These are phyloP conservation scores for Aristolochia contorta DNA, from an alignment of 164 flowering plant genomes.

Conservation along the genomic window DNA sequence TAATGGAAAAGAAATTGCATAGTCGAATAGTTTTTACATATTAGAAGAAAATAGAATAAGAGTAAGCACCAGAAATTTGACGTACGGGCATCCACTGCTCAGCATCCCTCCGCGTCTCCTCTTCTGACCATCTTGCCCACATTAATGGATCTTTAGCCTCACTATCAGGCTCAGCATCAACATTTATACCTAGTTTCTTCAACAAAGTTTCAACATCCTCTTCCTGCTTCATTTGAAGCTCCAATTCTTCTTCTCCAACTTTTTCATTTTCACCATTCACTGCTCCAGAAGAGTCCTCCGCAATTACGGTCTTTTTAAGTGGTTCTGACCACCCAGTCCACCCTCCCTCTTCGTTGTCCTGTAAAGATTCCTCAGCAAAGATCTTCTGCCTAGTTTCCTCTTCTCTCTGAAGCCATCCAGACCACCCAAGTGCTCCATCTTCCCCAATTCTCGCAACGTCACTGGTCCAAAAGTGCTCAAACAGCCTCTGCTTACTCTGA, in stretches of 20 bases:
- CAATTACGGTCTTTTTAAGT: constrained; percentile 20
- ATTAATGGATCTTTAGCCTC: constrained; percentile 57
- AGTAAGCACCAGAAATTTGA: constrained; percentile 39
- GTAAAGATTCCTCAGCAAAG: constrained; percentile 30
- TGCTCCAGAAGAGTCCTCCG: constrained; percentile 5
- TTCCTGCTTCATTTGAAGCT: constrained; percentile 28
- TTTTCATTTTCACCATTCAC: constrained; percentile 23
- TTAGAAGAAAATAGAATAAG: constrained; percentile 1
- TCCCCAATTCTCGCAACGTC: constrained; percentile 84
- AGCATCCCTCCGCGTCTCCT: constrained; percentile 55
- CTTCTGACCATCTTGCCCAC: constrained; percentile 86
- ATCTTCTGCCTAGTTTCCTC: constrained; percentile 68
- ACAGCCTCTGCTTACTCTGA: constrained; percentile 71
- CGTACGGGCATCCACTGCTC: constrained; percentile 90
- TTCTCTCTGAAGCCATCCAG: constrained; percentile 81
- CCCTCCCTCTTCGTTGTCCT: constrained; percentile 60
- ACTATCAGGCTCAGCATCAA: constrained; percentile 41
- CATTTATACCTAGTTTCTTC: constrained; percentile 69
- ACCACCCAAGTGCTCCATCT: constrained; percentile 94
- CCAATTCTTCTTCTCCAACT: constrained; percentile 38
- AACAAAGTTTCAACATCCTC: constrained; percentile 62
- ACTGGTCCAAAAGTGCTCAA: constrained; percentile 92
- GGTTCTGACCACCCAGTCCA: constrained; percentile 97
- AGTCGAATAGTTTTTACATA: too few relatives aligned
- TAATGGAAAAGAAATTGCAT: too few relatives aligned